Evolutionary conservation across 2,329 filamentous ascomycete species (phyloP), one percentile per base, ranked within the genome.

Genomic region (Dactylellina cionopaga): DNA sequence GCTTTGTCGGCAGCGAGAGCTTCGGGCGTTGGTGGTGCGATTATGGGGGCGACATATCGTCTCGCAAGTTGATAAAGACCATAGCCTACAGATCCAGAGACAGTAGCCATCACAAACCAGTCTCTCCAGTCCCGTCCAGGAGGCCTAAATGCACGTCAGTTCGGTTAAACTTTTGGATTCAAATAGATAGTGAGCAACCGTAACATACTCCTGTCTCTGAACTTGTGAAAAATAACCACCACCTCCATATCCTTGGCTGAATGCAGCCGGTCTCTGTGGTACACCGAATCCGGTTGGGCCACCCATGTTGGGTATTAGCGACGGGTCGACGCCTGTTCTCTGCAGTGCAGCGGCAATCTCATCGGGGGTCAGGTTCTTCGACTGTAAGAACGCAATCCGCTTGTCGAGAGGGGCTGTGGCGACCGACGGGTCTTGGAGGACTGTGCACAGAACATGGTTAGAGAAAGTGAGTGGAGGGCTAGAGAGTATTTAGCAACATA

Each of bases 71-170:
- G 87, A 79, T 95, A 99, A 19, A 96, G 81, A 0, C 93, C 94
- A 78, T 97, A 98, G 37, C 92, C 86, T 17, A 97, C 89, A 51
- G 93, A 92, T 65, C 92, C 90, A 74, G 96, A 90, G 10, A 98
- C 91, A 0, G 95, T 99, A 5, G 95, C 95, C 92, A 98, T 96
- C 81, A 99, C 98, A 82, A 99, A 99, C 91, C 92, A 98, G 80
- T 99, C 95, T 74, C 96, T 87, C 95, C 95, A 99, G 82, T 99
- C 95, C 78, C 95, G 75, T 58, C 73, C 75, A 25, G 39, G 13
- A 35, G 65, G 56, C 41, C 54, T 63, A 19, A 78, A 78, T 60
- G 5, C 31, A 22, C 22, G 31, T 66, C 44, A 66, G 60, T 27
- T 56, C 6, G n/a, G 19, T 60, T 6, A 5, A 15, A n/a, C 5